Conservation (phyloP, 2,329 filamentous ascomycete species). For the Fusarium subtropicale region DNA sequence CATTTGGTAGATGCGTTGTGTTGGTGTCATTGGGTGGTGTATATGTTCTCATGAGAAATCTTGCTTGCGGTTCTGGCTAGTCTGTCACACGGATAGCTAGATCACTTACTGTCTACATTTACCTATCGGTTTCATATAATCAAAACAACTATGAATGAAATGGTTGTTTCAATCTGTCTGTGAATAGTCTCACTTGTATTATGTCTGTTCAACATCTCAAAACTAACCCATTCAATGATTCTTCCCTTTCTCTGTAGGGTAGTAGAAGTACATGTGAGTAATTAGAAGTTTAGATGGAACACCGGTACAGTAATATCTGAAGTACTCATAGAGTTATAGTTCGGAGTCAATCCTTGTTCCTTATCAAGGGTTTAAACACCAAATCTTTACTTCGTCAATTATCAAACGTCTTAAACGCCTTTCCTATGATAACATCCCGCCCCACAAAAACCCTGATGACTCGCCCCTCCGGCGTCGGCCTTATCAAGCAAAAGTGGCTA, state of each 20-base stretch:
- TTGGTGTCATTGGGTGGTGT: neutral
- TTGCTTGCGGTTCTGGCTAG: neutral
- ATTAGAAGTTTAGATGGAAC: neutral
- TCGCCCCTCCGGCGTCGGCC: conserved; percentile 46
- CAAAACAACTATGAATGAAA: too few relatives aligned
- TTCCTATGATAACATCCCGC: conserved; percentile 7
- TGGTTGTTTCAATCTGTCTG: neutral
- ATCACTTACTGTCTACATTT: neutral
- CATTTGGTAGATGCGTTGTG: neutral
- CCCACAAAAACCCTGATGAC: conserved; percentile 44
- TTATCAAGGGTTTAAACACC: conserved; percentile 8
- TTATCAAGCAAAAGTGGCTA: conserved; percentile 18
- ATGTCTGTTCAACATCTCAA: neutral
- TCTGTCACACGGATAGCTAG: neutral
- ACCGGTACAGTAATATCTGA: neutral
- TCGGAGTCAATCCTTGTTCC: neutral
- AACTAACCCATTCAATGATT: neutral
- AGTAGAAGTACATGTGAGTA: neutral
- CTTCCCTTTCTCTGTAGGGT: conserved; percentile 2
- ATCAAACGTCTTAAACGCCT: neutral
- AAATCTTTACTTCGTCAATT: neutral
- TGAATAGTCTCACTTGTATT: neutral
- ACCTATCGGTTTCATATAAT: neutral
- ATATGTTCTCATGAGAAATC: neutral
- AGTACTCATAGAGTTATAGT: neutral